Evolutionary conservation across 1,284 basidiomycete genomes (phyloP).

Genomic region (Cutaneotrichosporon daszewskae): DNA sequence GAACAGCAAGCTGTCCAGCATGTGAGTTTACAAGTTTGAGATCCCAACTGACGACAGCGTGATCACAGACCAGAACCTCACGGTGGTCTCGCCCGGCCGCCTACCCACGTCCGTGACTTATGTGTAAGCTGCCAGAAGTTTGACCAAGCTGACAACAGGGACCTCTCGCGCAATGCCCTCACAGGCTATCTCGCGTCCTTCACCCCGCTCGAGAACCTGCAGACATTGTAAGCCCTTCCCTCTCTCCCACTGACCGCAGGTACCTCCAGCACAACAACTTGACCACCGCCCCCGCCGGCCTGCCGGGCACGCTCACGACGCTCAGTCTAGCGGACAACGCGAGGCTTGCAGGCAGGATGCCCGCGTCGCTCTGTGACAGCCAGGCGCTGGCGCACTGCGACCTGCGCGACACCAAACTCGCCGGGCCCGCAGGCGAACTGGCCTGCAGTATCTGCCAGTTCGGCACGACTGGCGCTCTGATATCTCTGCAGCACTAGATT

Average conservation of each 20-base stretch:
- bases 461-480: too few relatives aligned
- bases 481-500: too few relatives aligned
- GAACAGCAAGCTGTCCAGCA: conserved; percentile 20
- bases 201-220: conserved; percentile 20
- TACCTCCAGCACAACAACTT: conserved; percentile 7
- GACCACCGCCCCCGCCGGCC: background rate
- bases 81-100: background rate
- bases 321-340: conserved; percentile 3
- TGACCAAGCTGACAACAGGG: conserved; percentile 18
- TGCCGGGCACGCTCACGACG: background rate
- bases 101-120: background rate
- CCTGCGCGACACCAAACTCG: background rate
- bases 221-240: conserved; percentile 26
- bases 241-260: background rate
- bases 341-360: background rate
- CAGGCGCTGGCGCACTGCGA: background rate
- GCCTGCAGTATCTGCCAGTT: background rate
- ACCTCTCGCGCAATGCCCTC: conserved; percentile 41
- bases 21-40: conserved; percentile 23
- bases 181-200: conserved; percentile 31
- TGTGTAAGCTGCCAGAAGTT: background rate
- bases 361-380: background rate
- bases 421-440: background rate
- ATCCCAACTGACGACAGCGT: background rate
- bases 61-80: background rate